These are phyloP conservation scores for Cryptosporidium sp. DNA, from an alignment of 169 alveolate species.

Conservation along the genomic window DNA sequence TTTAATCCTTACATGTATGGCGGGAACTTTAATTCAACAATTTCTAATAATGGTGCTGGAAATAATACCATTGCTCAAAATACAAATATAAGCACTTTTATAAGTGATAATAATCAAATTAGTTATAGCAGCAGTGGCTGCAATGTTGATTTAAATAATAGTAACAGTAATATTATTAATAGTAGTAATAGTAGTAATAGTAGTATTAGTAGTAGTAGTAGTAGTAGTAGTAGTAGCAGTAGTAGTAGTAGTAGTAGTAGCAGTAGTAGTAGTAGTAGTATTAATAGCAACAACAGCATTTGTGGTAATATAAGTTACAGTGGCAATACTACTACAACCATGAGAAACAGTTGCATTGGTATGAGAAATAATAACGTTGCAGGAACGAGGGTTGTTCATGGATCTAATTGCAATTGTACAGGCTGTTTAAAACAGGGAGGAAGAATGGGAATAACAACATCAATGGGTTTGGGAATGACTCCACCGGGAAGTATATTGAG, in stretches of 20 bases:
- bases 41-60: background rate
- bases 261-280: background rate
- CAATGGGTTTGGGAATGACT: background rate
- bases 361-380: background rate
- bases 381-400: background rate
- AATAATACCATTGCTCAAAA: background rate
- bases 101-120: background rate
- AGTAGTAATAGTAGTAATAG: constrained; percentile 4
- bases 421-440: background rate
- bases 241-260: background rate
- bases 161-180: background rate
- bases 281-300: background rate
- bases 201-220: background rate
- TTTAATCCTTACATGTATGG: background rate
- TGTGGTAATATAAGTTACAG: background rate
- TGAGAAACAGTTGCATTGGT: background rate
- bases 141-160: background rate
- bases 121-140: background rate
- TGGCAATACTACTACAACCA: background rate
- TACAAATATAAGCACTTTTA: background rate
- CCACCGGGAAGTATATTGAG: constrained; percentile 9
- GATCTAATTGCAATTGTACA: background rate
- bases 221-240: constrained; percentile 13
- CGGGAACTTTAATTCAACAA: background rate
- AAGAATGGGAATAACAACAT: background rate